Evolutionary conservation across 2,329 filamentous ascomycete genomes (phyloP).

Genomic region (Bipolaris oryzae): DNA sequence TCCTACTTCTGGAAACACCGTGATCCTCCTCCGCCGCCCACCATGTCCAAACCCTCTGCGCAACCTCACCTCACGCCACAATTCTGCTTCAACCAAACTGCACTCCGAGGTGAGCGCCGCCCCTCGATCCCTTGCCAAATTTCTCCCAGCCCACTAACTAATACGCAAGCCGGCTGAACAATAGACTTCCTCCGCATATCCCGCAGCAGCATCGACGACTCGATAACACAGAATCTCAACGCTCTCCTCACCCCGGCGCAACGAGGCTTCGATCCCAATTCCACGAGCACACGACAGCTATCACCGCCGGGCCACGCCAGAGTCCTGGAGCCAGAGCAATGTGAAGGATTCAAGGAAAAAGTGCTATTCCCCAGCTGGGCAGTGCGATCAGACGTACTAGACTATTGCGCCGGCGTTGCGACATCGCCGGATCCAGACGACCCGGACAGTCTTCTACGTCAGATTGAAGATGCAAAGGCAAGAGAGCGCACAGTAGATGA

Average conservation of each 20-base stretch:
- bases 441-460: constrained; percentile 72
- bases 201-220: constrained; percentile 84
- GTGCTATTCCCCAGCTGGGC: constrained; percentile 92
- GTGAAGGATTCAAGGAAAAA: constrained; percentile 73
- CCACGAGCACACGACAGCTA: constrained; percentile 69
- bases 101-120: constrained; percentile 52
- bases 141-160: constrained; percentile 41
- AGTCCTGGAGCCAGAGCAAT: constrained; percentile 67
- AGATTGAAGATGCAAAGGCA: constrained; percentile 72
- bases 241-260: constrained; percentile 78
- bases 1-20: constrained; percentile 37
- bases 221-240: constrained; percentile 91
- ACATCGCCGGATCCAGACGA: constrained; percentile 87
- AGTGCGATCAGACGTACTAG: constrained; percentile 77
- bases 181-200: constrained; percentile 90
- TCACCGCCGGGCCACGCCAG: constrained; percentile 53
- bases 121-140: neutral
- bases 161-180: constrained; percentile 26
- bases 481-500: constrained; percentile 81
- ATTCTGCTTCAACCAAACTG: constrained; percentile 60
- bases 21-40: constrained; percentile 13
- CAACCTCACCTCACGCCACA: constrained; percentile 53
- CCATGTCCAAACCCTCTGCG: constrained; percentile 52
- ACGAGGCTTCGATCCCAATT: constrained; percentile 76
- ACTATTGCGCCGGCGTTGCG: constrained; percentile 88